Conservation (phyloP, 495 filamentous ascomycete genomes). For the Cercophora newfieldiana region DNA sequence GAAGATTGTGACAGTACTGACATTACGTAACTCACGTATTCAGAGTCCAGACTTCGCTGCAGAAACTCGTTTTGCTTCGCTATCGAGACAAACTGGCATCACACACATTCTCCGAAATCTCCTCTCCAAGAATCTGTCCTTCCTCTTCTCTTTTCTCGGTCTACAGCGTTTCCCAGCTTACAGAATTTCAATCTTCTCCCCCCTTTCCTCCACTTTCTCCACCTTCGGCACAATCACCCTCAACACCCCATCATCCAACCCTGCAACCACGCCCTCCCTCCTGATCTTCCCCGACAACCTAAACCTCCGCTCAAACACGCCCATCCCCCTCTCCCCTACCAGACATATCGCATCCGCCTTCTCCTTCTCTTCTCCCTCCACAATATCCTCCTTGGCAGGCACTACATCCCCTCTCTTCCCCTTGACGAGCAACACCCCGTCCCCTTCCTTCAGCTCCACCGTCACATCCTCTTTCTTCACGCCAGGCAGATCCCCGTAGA, state of each 20-base stretch:
- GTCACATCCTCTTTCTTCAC: background rate
- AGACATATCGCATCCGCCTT: background rate
- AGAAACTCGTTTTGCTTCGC: too few relatives aligned
- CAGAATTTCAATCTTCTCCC: background rate
- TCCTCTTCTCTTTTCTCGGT: too few relatives aligned
- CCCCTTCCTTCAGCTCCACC: background rate
- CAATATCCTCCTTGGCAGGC: background rate
- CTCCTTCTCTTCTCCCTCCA: too few relatives aligned
- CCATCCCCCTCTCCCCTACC: background rate
- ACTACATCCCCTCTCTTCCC: background rate
- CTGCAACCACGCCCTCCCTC: background rate
- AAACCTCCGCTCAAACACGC: background rate
- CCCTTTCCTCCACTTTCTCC: background rate
- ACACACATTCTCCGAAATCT: too few relatives aligned
- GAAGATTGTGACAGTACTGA: too few relatives aligned
- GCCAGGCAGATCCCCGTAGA: conserved; percentile 7
- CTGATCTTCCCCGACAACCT: background rate
- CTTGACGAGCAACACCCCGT: background rate
- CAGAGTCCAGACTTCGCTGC: too few relatives aligned
- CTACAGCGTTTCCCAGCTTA: too few relatives aligned
- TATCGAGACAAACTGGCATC: too few relatives aligned
- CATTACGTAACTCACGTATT: too few relatives aligned
- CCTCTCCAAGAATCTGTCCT: too few relatives aligned
- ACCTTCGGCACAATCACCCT: background rate
- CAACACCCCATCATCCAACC: background rate